These are phyloP conservation scores for Tylopilus subfusipes DNA, from an alignment of 768 basidiomycete species.

Conservation along the genomic window DNA sequence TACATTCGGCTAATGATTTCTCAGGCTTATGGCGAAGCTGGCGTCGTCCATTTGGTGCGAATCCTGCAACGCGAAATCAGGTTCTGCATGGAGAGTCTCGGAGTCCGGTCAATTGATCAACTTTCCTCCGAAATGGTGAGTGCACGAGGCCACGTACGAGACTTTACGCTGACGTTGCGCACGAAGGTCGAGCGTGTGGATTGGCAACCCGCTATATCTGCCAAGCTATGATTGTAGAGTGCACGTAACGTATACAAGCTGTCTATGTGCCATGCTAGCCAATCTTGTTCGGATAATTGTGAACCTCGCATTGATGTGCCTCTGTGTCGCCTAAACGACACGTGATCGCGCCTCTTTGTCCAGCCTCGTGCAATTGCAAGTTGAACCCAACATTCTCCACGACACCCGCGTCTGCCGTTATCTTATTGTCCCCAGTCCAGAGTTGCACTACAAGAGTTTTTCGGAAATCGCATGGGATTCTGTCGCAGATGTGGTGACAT, in stretches of 20 bases:
- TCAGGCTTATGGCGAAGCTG: conserved; percentile 73
- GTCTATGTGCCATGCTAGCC: not conserved
- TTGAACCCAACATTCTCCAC: conserved; percentile 4
- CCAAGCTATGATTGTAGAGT: conserved; percentile 22
- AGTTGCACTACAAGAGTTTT: not conserved
- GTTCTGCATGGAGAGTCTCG: conserved; percentile 71
- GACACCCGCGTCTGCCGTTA: not conserved
- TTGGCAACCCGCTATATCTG: conserved; percentile 49
- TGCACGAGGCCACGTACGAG: not conserved
- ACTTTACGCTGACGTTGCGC: conserved; percentile 1
- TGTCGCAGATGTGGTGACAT: conserved; percentile 86
- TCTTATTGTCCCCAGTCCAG: not conserved
- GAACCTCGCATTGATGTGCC: too few relatives aligned
- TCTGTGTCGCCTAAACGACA: not conserved
- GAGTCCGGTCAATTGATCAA: conserved; percentile 60
- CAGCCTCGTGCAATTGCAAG: conserved; percentile 9
- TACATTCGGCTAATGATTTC: conserved; percentile 2
- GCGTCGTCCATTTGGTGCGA: conserved; percentile 60
- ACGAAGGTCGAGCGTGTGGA: conserved; percentile 59
- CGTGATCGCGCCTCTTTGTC: conserved; percentile 16
- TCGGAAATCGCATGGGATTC: conserved; percentile 59
- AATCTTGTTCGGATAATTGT: not conserved
- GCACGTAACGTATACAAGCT: not conserved
- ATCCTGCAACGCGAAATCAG: conserved; percentile 78
- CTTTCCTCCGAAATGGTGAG: conserved; percentile 74